Base-by-base conservation (phyloP, 352 stramenopile species). In the Phytopythium boreale region DNA sequence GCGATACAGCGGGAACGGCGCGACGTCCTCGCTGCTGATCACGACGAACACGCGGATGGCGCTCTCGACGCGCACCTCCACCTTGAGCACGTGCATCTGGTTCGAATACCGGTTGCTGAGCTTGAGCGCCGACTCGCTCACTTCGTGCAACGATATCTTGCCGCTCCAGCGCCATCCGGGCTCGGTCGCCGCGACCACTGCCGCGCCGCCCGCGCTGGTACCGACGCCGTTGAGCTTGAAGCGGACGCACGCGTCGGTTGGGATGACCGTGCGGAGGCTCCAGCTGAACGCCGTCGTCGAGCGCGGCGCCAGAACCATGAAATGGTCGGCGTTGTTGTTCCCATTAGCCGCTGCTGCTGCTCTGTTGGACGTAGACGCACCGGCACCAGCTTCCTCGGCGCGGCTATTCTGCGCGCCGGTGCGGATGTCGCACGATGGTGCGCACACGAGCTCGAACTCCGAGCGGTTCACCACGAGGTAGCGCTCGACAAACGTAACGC, bases 41-140 rank as follows among this genome's bases (percentile, higher is more conserved):
- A 96, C 69, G 19, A 95, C 61, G 51, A 84, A 94, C 11, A 91
- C 83, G 41, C 88, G 84, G 7, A 93, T 79, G 1, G 77, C 76
- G 15, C 76, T 82, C 46, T 95, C 79, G 1, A 93, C 76, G 12
- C 86, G 84, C 37, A 95, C 81, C 67, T 96, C 84, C 26, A 94
- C 73, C 2, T 88, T 86, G 2, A 95, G 59, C 15, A 95, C 81
- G n/a, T 85, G 74, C n/a, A 94, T 82, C 15, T 87, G 72, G 59
- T 78, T 87, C 3, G 87, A 88, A 59, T 89, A 85, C 56, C 80
- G 82, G 67, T 90, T 96, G 60, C 84, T 93, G n/a, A 93, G 62
- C 64, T 96, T 96, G 31, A 94, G 74, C 20, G 87, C 82, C 22
- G 82, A 92, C 63, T 95, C 88, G 44, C 86, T 91, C 22, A 95